Conservation (phyloP, 208 protist species). For the Trypanosoma grayi region DNA sequence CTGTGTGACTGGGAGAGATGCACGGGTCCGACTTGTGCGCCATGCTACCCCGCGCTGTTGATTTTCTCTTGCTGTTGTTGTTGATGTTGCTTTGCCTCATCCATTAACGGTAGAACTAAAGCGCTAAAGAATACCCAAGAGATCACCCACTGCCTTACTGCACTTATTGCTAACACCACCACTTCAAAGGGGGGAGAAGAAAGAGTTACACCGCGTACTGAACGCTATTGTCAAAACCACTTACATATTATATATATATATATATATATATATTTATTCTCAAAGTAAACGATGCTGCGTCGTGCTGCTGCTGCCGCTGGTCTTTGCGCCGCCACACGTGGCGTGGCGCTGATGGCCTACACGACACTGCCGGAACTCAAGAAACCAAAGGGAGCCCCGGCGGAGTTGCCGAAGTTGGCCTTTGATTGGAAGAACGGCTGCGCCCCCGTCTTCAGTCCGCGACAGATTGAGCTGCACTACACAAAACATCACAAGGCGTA, state of each 20-base stretch:
- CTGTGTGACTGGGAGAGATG: no score
- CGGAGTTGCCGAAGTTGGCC: constrained; percentile 64
- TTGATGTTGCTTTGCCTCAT: constrained; percentile 9
- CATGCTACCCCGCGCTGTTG: no score
- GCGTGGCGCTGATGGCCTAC: constrained; percentile 25
- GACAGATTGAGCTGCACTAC: constrained; percentile 91
- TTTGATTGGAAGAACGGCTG: constrained; percentile 78
- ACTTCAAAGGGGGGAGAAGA: no score
- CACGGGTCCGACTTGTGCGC: no score
- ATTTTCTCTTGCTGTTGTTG: no score
- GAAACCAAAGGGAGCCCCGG: constrained; percentile 44
- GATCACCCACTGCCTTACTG: no score
- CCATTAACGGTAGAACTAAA: background rate
- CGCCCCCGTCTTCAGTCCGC: constrained; percentile 64
- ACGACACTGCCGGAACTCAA: constrained; percentile 53
- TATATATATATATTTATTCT: constrained; percentile 17
- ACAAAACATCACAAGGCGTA: constrained; percentile 93
- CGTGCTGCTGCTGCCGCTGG: constrained; percentile 15
- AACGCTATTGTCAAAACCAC: background rate
- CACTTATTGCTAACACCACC: no score
- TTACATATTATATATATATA: background rate
- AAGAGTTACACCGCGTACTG: no score
- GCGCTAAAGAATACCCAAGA: no score
- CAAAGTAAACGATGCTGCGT: constrained; percentile 24
- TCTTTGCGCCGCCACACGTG: background rate